Evolutionary conservation across 768 basidiomycete genomes (phyloP).

Genomic region (Auricularia heimuer): DNA sequence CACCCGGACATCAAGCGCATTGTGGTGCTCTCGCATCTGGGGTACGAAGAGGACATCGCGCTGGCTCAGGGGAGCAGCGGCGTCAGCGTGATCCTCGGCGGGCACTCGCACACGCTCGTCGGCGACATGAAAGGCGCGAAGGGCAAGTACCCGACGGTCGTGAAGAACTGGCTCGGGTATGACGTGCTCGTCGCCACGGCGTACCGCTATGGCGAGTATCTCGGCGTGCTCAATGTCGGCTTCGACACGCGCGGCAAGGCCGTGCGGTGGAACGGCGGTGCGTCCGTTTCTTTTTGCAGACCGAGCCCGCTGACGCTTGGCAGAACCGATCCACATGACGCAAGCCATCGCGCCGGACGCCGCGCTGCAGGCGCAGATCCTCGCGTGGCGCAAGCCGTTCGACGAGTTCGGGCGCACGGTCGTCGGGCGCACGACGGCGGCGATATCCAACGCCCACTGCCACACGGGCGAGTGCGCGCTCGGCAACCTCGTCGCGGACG

Average conservation of each 20-base stretch:
- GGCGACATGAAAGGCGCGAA: slow-evolving; percentile 30
- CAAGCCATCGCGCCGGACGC: slow-evolving; percentile 27
- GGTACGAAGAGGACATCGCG: slow-evolving; percentile 34
- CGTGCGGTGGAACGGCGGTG: slow-evolving; percentile 26
- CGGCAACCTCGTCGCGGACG: slow-evolving; percentile 34
- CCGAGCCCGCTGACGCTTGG: no score
- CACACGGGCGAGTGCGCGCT: slow-evolving; percentile 32
- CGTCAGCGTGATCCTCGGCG: slow-evolving; percentile 33
- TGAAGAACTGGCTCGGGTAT: slow-evolving; percentile 34
- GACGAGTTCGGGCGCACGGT: slow-evolving; percentile 24
- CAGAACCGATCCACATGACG: slow-evolving; percentile 30
- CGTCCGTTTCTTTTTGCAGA: slow-evolving; percentile 7
- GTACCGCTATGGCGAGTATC: slow-evolving; percentile 37
- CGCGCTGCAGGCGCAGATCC: slow-evolving; percentile 28
- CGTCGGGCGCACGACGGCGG: slow-evolving; percentile 26
- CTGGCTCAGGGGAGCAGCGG: slow-evolving; percentile 29
- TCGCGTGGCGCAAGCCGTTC: slow-evolving; percentile 32
- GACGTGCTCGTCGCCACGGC: slow-evolving; percentile 38
- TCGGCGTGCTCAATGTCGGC: slow-evolving; percentile 35
- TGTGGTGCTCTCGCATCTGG: slow-evolving; percentile 38
- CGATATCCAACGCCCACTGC: slow-evolving; percentile 31
- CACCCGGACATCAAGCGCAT: slow-evolving; percentile 29
- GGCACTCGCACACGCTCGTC: slow-evolving; percentile 37
- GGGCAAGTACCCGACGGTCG: slow-evolving; percentile 37
- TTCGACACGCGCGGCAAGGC: slow-evolving; percentile 30